Percentiles rank a stretch among this genome's conserved stretches.
Conservation (phyloP, 1,139 yeast genomes). For the Sugiyamaella sp. region DNA sequence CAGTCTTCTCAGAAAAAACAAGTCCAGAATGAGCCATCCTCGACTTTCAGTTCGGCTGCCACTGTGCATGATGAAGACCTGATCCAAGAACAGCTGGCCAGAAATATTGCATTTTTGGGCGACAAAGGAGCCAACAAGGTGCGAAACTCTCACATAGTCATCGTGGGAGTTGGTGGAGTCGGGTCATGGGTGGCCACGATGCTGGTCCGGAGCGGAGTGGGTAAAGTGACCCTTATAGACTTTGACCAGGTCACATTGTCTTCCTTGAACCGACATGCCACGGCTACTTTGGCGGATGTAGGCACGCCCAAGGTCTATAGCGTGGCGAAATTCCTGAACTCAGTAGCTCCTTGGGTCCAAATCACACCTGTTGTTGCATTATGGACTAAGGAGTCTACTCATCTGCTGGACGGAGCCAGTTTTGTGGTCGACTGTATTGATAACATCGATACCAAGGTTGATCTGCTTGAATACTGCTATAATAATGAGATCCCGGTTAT, state of each 20-base stretch:
- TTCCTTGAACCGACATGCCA: constrained; percentile 91
- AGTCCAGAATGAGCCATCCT: no score
- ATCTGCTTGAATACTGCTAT: constrained; percentile 73
- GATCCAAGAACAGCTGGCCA: constrained; percentile 85
- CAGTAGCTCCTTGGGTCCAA: constrained; percentile 89
- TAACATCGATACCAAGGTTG: constrained; percentile 93
- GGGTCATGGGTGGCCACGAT: constrained; percentile 97
- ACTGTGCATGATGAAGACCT: constrained; percentile 64
- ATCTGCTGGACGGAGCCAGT: constrained; percentile 55
- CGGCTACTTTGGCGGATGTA: constrained; percentile 84
- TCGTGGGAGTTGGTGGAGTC: constrained; percentile 99
- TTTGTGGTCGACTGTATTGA: constrained; percentile 93
- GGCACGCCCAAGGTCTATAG: constrained; percentile 88
- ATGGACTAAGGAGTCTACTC: constrained; percentile 66
- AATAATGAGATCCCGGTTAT: constrained; percentile 53
- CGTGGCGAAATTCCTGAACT: constrained; percentile 60
- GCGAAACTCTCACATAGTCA: constrained; percentile 72
- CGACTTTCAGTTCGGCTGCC: no score
- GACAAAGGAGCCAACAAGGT: constrained; percentile 80
- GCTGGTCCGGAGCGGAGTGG: constrained; percentile 89
- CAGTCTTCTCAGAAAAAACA: no score
- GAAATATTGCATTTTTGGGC: constrained; percentile 90
- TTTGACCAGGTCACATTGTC: constrained; percentile 94
- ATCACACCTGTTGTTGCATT: constrained; percentile 76
- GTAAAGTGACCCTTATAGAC: constrained; percentile 76